These are phyloP conservation scores for Pseudocercospora musae DNA, from an alignment of 2,329 filamentous ascomycete species.

Conservation along the genomic window DNA sequence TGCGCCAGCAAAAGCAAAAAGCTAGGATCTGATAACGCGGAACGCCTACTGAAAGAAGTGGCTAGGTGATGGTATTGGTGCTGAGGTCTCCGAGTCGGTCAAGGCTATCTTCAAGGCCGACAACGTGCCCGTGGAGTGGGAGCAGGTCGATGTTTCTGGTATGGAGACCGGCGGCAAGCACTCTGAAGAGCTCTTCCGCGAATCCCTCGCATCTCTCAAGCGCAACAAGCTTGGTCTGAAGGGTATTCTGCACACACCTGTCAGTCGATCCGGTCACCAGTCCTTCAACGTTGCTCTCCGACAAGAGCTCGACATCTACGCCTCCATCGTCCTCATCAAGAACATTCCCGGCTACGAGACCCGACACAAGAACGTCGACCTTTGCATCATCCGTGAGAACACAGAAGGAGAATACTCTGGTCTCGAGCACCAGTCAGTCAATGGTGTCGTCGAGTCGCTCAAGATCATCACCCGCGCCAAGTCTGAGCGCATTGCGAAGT, in stretches of 20 bases:
- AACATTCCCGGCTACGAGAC: slow-evolving; percentile 99
- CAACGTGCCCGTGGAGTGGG: slow-evolving; percentile 98
- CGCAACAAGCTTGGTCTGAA: slow-evolving; percentile 99
- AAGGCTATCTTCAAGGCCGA: slow-evolving; percentile 99
- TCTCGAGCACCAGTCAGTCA: slow-evolving; percentile 95
- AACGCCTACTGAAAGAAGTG: slow-evolving; percentile 14
- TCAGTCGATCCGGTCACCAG: slow-evolving; percentile 94
- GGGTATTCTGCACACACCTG: slow-evolving; percentile 96
- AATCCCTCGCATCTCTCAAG: slow-evolving; percentile 91
- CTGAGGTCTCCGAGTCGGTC: slow-evolving; percentile 95
- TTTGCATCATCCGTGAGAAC: slow-evolving; percentile 99
- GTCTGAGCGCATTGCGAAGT: slow-evolving; percentile 98
- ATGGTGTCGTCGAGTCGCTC: slow-evolving; percentile 94
- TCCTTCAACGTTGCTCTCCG: slow-evolving; percentile 99
- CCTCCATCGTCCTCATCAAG: slow-evolving; percentile 96
- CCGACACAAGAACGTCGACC: slow-evolving; percentile 93
- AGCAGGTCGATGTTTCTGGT: slow-evolving; percentile 94
- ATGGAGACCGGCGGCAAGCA: slow-evolving; percentile 80
- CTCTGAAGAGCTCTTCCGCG: slow-evolving; percentile 91
- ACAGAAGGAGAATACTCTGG: slow-evolving; percentile 99
- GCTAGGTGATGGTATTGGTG: slow-evolving; percentile 86
- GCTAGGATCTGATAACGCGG: slow-evolving; percentile 20
- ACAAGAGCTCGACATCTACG: slow-evolving; percentile 99
- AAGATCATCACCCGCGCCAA: slow-evolving; percentile 99
- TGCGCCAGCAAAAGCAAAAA: slow-evolving; percentile 24